Evolutionary conservation across 371 early-diverging fungal genomes (phyloP), one percentile per base, ranked within the genome.

Genomic region (Mucor velutinosus): DNA sequence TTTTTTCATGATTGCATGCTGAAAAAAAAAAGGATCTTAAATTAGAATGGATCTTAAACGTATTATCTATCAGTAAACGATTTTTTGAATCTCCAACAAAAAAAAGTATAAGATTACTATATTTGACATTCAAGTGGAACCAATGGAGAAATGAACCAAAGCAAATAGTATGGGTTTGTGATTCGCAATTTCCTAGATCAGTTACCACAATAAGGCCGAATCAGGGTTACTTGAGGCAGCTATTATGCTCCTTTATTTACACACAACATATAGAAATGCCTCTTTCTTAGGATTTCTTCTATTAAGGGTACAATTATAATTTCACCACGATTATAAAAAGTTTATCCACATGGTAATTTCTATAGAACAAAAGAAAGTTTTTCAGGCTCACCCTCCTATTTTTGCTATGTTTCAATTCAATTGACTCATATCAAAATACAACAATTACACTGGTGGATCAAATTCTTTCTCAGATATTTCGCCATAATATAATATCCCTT

Each of bases 401-500:
- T 56, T 56, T 32, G 56, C 30, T 32, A 32, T n/a, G 56, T 56
- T 56, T 56, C 56, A 56, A 30, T n/a, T 17, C 17, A 30, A 56
- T 56, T 56, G 56, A 56, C 56, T 56, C 56, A 56, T 56, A 30
- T 4, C 29, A 14, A 56, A 56, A 56, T 56, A 56, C 29, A 15
- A 15, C 30, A 32, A 56, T 56, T n/a, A 56, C 30, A 56, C n/a
- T 56, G 56, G 56, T 30, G 12, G 15, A 56, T 7, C 19, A 7
- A 55, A 17, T 56, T 56, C 30, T 56, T 56, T 56, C 56, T 30
- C 56, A 56, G 56, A 51, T 51, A 51, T 51, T 45, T n/a, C 53
- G 23, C 53, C 53, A 53, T 53, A 53, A 25, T 23, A 27, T 25
- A 37, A 37, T 37, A 37, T 8, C 37, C 11, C 15, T 47, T 21